phyloP scores from a whole-genome alignment of 2,329 filamentous ascomycete genomes.

The Furcasterigmium furcatum region DNA sequence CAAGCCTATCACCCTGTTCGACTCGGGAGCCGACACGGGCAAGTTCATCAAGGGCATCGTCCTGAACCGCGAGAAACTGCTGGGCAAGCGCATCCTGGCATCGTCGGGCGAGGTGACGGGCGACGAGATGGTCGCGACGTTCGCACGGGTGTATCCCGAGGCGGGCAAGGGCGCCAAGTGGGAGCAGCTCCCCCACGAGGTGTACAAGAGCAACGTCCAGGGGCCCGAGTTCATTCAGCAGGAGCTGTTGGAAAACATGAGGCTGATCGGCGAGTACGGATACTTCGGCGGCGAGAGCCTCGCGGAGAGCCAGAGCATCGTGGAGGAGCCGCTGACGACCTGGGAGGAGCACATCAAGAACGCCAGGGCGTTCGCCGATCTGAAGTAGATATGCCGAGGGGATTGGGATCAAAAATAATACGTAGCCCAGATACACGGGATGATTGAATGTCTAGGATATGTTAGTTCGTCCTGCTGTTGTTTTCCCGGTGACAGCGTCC shows the following conservation, averaged over 20 bases:
- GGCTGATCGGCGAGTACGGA: slow-evolving; percentile 35
- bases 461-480: no score
- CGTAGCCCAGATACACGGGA: no score
- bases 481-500: no score
- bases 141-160: slow-evolving; percentile 24
- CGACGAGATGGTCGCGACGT: slow-evolving; percentile 21
- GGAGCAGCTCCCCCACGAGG: slow-evolving; percentile 24
- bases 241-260: slow-evolving; percentile 39
- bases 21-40: slow-evolving; percentile 35
- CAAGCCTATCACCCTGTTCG: slow-evolving; percentile 28
- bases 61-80: slow-evolving; percentile 13
- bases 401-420: no score
- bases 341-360: slow-evolving; percentile 34
- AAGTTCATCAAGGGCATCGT: slow-evolving; percentile 28
- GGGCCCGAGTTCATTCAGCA: slow-evolving; percentile 19
- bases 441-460: no score
- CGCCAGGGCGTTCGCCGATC: slow-evolving; percentile 25
- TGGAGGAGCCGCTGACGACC: slow-evolving; percentile 30
- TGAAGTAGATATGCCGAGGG: slow-evolving; percentile 22
- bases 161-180: slow-evolving; percentile 28
- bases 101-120: slow-evolving; percentile 32
- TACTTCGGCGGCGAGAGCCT: slow-evolving; percentile 34
- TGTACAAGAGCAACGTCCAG: slow-evolving; percentile 16
- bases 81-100: slow-evolving; percentile 29
- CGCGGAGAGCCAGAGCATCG: slow-evolving; percentile 22